These are phyloP conservation scores for Phytopythium aichiense DNA, from an alignment of 352 stramenopile genomes.

Conservation along the genomic window DNA sequence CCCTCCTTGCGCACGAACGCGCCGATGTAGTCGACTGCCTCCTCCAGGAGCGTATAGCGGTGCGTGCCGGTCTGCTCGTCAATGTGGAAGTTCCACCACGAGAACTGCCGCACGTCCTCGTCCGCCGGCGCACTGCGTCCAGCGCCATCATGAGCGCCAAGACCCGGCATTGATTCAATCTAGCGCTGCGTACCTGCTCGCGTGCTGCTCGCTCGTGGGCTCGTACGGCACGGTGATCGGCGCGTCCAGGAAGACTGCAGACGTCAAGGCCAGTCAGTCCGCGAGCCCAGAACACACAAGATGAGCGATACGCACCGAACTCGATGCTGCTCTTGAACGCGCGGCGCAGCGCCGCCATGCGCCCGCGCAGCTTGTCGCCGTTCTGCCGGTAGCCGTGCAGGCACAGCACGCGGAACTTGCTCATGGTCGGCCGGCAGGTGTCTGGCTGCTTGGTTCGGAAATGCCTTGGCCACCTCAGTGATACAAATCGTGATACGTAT, in stretches of 20 bases:
- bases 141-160: constrained; percentile 5
- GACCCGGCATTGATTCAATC: background rate
- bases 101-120: constrained; percentile 53
- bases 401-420: constrained; percentile 76
- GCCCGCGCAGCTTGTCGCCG: constrained; percentile 60
- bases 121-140: constrained; percentile 20
- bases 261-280: background rate
- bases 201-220: constrained; percentile 49
- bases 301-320: constrained; percentile 45
- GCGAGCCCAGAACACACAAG: background rate
- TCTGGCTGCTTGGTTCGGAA: too few relatives aligned
- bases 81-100: constrained; percentile 67
- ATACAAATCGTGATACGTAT: too few relatives aligned
- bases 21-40: constrained; percentile 65
- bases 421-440: constrained; percentile 8
- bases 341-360: constrained; percentile 67
- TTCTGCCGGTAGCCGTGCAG: constrained; percentile 84
- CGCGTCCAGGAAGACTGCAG: constrained; percentile 68
- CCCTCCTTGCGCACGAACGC: constrained; percentile 59
- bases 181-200: constrained; percentile 22
- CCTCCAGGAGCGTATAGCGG: constrained; percentile 42
- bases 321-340: constrained; percentile 76
- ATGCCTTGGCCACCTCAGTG: too few relatives aligned
- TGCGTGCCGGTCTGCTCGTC: constrained; percentile 40
- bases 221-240: constrained; percentile 72